Evolutionary conservation across 768 basidiomycete genomes (phyloP).

Genomic region (Tylopilus rubrobrunneus): DNA sequence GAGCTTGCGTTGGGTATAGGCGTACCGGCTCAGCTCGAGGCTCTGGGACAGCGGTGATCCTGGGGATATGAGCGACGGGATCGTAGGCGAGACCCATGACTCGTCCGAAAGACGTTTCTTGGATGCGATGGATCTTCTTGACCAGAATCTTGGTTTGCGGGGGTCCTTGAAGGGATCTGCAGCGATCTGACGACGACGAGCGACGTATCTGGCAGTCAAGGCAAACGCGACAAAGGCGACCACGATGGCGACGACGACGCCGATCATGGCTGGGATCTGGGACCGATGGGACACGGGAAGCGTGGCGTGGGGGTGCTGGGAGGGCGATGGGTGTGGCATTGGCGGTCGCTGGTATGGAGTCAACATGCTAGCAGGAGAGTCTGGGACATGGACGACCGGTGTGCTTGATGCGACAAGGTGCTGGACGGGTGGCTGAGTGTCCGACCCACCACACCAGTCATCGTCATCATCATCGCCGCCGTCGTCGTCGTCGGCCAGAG

Average conservation of each 20-base stretch:
- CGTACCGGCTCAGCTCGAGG: conserved; percentile 9
- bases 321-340: conserved; percentile 9
- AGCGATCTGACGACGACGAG: conserved; percentile 10
- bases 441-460: neutral
- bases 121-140: neutral
- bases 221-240: conserved; percentile 8
- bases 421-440: neutral
- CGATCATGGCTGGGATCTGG: conserved; percentile 15
- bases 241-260: conserved; percentile 12
- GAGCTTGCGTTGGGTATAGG: conserved; percentile 11
- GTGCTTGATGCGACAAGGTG: neutral
- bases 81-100: conserved; percentile 21
- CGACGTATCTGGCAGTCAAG: conserved; percentile 6
- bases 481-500: conserved; percentile 9
- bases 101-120: conserved; percentile 25
- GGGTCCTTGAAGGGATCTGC: conserved; percentile 13
- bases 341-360: conserved; percentile 8
- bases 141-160: conserved; percentile 2
- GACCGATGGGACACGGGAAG: conserved; percentile 3
- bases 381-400: neutral
- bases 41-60: conserved; percentile 10
- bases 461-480: neutral
- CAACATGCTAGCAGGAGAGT: conserved; percentile 9
- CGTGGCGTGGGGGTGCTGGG: conserved; percentile 9
- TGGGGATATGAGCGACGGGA: conserved; percentile 7